Conservation (phyloP, 148 eudicot genomes). For the Chenopodium formosanum region DNA sequence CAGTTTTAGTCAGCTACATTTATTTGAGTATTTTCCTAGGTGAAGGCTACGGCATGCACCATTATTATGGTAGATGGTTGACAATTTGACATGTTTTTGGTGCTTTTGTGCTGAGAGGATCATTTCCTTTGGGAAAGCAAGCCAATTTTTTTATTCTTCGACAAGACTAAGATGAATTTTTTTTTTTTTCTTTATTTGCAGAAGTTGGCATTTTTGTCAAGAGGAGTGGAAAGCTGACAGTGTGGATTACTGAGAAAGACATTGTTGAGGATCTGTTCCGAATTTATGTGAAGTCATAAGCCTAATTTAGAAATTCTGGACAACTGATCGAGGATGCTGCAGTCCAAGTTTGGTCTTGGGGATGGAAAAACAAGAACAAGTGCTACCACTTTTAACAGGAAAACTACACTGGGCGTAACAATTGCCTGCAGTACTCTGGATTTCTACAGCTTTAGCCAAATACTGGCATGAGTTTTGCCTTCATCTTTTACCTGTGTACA, state of each 20-base stretch:
- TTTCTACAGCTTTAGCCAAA: not conserved
- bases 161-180: not conserved
- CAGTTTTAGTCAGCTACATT: not conserved
- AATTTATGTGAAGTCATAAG: too few species aligned
- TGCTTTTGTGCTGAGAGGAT: not conserved
- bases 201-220: not conserved
- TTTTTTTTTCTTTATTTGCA: not conserved
- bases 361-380: not conserved
- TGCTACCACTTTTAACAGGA: not conserved
- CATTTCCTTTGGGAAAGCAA: not conserved
- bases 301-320: not conserved
- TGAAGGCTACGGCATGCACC: not conserved
- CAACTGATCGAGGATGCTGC: not conserved
- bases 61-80: not conserved
- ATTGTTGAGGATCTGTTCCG: not conserved
- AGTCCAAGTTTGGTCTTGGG: not conserved
- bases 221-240: not conserved
- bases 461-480: not conserved
- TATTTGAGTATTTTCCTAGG: not conserved
- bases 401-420: not conserved
- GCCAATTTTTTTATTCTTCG: not conserved
- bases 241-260: not conserved
- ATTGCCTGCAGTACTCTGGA: not conserved
- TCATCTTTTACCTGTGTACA: not conserved
- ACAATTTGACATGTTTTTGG: not conserved